These are phyloP conservation scores for Schizophyllum commune DNA, from an alignment of 1,284 basidiomycete species.

Conservation along the genomic window DNA sequence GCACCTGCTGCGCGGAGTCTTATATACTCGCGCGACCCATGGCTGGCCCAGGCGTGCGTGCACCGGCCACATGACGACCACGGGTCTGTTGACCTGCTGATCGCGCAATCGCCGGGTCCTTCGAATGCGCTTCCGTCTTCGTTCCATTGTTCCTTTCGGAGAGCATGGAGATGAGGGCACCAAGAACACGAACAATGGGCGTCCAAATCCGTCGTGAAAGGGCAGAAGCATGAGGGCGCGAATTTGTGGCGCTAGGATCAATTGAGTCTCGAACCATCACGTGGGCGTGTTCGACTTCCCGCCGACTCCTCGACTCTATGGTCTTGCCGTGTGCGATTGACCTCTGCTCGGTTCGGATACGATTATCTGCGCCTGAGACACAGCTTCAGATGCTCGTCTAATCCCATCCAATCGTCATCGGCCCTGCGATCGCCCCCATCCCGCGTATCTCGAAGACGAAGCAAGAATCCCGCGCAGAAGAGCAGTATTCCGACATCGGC, in stretches of 20 bases:
- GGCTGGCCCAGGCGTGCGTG: not conserved
- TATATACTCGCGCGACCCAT: not conserved
- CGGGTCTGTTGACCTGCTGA: not conserved
- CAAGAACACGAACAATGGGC: not conserved
- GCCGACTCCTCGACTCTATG: too few species aligned
- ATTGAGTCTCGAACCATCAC: too few species aligned
- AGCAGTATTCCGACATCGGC: not conserved
- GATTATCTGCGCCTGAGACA: too few species aligned
- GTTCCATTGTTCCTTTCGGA: not conserved
- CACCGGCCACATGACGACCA: not conserved
- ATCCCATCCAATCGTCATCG: too few species aligned
- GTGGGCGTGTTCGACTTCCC: too few species aligned
- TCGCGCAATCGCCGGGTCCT: not conserved
- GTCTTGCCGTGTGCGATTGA: too few species aligned
- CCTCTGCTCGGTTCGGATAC: too few species aligned
- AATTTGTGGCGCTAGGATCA: too few species aligned
- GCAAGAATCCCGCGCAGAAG: not conserved
- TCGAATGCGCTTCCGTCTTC: not conserved
- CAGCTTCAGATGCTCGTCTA: too few species aligned
- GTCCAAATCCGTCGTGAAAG: not conserved
- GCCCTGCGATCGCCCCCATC: not conserved
- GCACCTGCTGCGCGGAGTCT: not conserved
- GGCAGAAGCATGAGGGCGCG: too few species aligned
- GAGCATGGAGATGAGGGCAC: not conserved
- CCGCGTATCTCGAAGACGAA: not conserved